phyloP scores from a whole-genome alignment of 176 grass and related monocot species.

The Carex pumila region DNA sequence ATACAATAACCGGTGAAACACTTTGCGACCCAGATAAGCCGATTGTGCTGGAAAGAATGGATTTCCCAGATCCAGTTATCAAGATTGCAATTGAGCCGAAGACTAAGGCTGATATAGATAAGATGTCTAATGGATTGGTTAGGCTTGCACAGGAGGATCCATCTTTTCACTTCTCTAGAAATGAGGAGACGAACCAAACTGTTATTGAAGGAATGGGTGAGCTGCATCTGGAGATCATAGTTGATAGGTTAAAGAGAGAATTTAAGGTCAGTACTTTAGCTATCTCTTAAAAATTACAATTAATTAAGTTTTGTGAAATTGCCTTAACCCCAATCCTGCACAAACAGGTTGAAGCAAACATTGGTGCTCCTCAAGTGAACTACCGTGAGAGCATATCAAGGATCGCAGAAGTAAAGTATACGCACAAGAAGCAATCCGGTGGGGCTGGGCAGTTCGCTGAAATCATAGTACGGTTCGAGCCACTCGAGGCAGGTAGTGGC shows the following conservation, averaged over 20 bases:
- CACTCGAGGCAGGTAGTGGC: conserved; percentile 75
- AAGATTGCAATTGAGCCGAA: conserved; percentile 99
- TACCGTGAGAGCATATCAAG: conserved; percentile 98
- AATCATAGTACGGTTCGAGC: conserved; percentile 80
- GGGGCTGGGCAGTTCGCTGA: conserved; percentile 95
- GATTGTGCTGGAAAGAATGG: conserved; percentile 94
- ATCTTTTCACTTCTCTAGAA: conserved; percentile 98
- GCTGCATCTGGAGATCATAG: conserved; percentile 96
- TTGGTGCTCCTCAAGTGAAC: conserved; percentile 98
- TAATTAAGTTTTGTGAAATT: background rate
- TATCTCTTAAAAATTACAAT: background rate
- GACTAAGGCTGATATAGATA: conserved; percentile 96
- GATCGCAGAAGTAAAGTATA: conserved; percentile 67
- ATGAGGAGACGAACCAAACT: conserved; percentile 97
- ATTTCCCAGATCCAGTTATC: conserved; percentile 98
- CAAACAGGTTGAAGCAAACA: conserved; percentile 89
- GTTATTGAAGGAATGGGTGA: conserved; percentile 99
- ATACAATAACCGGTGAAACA: conserved; percentile 96
- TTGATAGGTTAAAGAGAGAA: conserved; percentile 85
- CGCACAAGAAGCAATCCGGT: conserved; percentile 97
- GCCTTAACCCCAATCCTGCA: background rate
- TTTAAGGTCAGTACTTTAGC: conserved; percentile 61
- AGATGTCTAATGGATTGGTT: conserved; percentile 82
- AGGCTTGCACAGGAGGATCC: conserved; percentile 97
- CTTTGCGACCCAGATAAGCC: conserved; percentile 66